Evolutionary conservation across 768 basidiomycete species (phyloP), one percentile per base, ranked within the genome.

Genomic region (Collybiopsis luxurians): DNA sequence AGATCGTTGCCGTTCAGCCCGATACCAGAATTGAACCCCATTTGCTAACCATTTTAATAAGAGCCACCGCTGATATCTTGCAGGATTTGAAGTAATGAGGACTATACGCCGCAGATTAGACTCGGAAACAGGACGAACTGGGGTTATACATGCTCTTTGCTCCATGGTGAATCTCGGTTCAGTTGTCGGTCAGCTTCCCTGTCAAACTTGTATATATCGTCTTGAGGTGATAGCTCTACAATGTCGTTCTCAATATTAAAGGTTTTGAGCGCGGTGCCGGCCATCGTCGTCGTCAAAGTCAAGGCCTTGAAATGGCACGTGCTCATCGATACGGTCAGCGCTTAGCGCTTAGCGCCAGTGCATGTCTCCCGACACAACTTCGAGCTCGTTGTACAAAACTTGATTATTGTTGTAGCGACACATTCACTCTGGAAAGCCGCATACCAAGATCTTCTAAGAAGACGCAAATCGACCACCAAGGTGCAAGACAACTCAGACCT

Each of bases 11-110:
- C 24, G 21, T 12, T 54, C 13, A 15, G n/a, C 10, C 13, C 40
- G 17, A n/a, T 5, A 30, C 15, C 52, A n/a, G 36, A n/a, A n/a
- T n/a, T n/a, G n/a, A n/a, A n/a, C 30, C 17, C 34, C 40, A 30
- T 21, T 19, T 3, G 34, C 66, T 60, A 63, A 89, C 89, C 83
- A 98, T 98, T 81, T 98, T 99, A 64, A 98, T 92, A 53, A 99
- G 73, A 12, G 96, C 94, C 26, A 98, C 85, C 0, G 93, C 93
- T 0, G 94, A 96, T 64, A 99, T 98, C 75, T 92, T 95, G 72
- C 90, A 99, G 71, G 83, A 80, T 67, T 87, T 93, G 74, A 91
- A 90, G 74, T 86, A 87, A 63, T 89, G 85, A 0, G 87, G 87
- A 61, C 90, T 92, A 61, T 59, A 26, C 30, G 30, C 31, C 49